Evolutionary conservation across 148 eudicot species (phyloP).

Genomic region (Simmondsia chinensis): DNA sequence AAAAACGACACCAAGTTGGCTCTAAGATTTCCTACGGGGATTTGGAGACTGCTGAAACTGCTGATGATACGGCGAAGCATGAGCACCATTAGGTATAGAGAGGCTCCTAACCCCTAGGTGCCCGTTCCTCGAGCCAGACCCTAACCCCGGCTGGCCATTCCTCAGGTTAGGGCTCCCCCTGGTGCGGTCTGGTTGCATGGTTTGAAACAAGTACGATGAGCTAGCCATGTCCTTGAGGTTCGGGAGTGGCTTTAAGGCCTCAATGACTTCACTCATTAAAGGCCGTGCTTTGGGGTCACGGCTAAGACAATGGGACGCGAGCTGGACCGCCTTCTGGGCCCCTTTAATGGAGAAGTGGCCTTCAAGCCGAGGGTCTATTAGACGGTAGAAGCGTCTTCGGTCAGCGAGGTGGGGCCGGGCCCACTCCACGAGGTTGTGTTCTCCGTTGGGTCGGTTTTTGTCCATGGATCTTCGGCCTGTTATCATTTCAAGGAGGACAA

Average conservation of each 20-base stretch:
- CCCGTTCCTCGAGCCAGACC: too few species aligned
- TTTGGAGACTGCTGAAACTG: slow-evolving; percentile 52
- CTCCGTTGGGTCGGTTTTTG: slow-evolving; percentile 69
- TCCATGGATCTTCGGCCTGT: slow-evolving; percentile 83
- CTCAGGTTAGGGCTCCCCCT: slow-evolving; percentile 44
- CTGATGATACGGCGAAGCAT: slow-evolving; percentile 56
- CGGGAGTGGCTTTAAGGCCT: slow-evolving; percentile 51
- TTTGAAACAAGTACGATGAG: slow-evolving; percentile 58
- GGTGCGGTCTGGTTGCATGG: slow-evolving; percentile 48
- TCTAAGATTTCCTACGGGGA: slow-evolving; percentile 44
- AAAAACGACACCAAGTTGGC: too few species aligned
- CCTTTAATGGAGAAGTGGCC: slow-evolving; percentile 76
- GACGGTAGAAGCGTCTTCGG: slow-evolving; percentile 50
- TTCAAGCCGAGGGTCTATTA: slow-evolving; percentile 69
- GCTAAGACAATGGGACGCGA: slow-evolving; percentile 68
- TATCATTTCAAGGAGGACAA: slow-evolving; percentile 62
- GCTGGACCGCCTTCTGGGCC: slow-evolving; percentile 62
- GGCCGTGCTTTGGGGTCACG: slow-evolving; percentile 73
- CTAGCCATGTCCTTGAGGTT: slow-evolving; percentile 72
- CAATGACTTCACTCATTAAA: slow-evolving; percentile 64
- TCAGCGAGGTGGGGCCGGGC: slow-evolving; percentile 67
- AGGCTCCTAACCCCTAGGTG: slow-evolving; percentile 52
- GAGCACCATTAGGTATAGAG: slow-evolving; percentile 59
- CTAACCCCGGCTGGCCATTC: slow-evolving; percentile 54
- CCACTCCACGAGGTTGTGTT: slow-evolving; percentile 78